phyloP scores from a whole-genome alignment of 2,329 filamentous ascomycete species.

The Ophiostoma sp. region DNA sequence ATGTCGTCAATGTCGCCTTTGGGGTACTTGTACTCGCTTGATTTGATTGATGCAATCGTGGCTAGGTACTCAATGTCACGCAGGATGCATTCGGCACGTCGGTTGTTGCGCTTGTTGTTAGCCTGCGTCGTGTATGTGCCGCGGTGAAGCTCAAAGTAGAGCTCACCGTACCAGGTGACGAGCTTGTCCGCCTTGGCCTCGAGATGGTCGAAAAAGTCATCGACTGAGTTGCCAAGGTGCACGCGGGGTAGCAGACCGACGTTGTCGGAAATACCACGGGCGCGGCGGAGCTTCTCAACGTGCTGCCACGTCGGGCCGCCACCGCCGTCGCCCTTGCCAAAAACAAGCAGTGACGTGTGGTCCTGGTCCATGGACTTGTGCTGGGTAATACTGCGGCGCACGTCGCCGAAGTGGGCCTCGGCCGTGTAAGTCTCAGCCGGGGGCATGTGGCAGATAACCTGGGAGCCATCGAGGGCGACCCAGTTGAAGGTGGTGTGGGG shows the following conservation, averaged over 20 bases:
- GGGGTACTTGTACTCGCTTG: conserved; percentile 73
- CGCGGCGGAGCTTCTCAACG: conserved; percentile 87
- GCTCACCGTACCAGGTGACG: conserved; percentile 94
- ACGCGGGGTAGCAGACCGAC: conserved; percentile 64
- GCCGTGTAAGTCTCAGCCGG: conserved; percentile 94
- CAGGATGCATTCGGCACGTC: conserved; percentile 76
- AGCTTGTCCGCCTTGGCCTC: conserved; percentile 74
- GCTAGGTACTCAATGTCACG: conserved; percentile 84
- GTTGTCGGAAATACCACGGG: conserved; percentile 85
- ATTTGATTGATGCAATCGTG: conserved; percentile 72
- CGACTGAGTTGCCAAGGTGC: conserved; percentile 82
- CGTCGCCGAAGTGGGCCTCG: conserved; percentile 88
- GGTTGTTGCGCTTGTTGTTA: conserved; percentile 94
- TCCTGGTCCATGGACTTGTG: conserved; percentile 97
- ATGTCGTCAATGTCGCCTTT: conserved; percentile 91
- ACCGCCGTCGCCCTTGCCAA: conserved; percentile 93
- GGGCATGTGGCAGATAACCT: conserved; percentile 97
- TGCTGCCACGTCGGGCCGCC: conserved; percentile 92
- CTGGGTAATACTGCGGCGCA: conserved; percentile 79
- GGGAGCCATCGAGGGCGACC: conserved; percentile 91
- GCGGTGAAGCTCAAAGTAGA: conserved; percentile 96
- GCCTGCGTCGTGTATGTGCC: conserved; percentile 96
- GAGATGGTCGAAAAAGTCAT: conserved; percentile 85
- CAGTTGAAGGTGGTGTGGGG: conserved; percentile 99
- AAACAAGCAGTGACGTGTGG: conserved; percentile 81